Conservation (phyloP, 2,329 filamentous ascomycete genomes). For the Neonectria faginata region DNA sequence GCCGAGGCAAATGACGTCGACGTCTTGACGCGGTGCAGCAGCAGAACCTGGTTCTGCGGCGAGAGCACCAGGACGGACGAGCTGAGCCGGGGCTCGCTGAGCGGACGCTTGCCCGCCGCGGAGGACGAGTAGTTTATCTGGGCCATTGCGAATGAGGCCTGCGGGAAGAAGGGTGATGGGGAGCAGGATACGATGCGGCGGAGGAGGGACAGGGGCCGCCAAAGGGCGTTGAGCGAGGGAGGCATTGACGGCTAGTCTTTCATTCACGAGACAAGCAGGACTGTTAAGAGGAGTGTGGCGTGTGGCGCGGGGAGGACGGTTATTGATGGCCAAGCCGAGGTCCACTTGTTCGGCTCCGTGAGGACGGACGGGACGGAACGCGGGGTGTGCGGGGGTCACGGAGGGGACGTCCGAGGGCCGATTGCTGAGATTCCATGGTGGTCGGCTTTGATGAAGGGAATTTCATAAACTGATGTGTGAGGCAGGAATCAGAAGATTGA, state of each 20-base stretch:
- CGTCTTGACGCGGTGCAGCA: conserved; percentile 86
- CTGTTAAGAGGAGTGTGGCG: conserved; percentile 26
- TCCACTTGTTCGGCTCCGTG: conserved; percentile 32
- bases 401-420: conserved; percentile 10
- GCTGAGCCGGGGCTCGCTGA: conserved; percentile 69
- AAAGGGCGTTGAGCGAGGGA: conserved; percentile 26
- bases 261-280: not conserved
- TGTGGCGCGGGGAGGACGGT: conserved; percentile 11
- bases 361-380: conserved; percentile 21
- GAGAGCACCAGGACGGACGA: conserved; percentile 88
- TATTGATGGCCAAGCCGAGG: conserved; percentile 37
- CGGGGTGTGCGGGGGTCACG: conserved; percentile 16
- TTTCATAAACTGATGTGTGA: not conserved
- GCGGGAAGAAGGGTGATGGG: not conserved
- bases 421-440: not conserved
- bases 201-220: conserved; percentile 29
- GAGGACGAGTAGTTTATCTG: conserved; percentile 30
- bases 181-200: conserved; percentile 12
- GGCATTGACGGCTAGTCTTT: conserved; percentile 29
- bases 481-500: not conserved
- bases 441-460: too few species aligned
- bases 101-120: conserved; percentile 41
- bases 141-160: conserved; percentile 26
- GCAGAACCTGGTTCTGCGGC: conserved; percentile 85
- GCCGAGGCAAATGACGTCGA: conserved; percentile 89